phyloP scores from a whole-genome alignment of 257 asterid species.

The Scutellaria barbata region DNA sequence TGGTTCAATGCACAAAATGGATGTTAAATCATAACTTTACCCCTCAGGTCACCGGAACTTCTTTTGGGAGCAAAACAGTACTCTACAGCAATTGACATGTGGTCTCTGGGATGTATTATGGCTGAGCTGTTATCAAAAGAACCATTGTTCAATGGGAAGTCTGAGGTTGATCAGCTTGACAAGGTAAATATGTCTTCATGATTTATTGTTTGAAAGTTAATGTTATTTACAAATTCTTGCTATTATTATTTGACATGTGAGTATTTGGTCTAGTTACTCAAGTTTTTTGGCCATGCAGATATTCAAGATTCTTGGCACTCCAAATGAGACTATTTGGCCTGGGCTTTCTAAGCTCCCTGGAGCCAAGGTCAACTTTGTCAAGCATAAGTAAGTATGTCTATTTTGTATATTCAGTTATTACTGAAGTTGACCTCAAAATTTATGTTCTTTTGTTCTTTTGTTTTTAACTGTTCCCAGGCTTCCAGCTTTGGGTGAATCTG shows the following conservation, averaged over 20 bases:
- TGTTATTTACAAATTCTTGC: neutral
- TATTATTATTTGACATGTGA: neutral
- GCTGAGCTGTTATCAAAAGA: constrained; percentile 72
- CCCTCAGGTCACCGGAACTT: constrained; percentile 87
- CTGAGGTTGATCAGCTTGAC: constrained; percentile 80
- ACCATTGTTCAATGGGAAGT: constrained; percentile 77
- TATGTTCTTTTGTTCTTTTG: constrained; percentile 49
- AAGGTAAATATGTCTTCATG: constrained; percentile 52
- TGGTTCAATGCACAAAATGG: neutral
- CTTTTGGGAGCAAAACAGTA: constrained; percentile 81
- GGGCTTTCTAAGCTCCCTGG: constrained; percentile 83
- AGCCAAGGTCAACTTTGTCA: constrained; percentile 77
- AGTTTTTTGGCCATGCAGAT: constrained; percentile 55
- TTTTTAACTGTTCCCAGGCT: constrained; percentile 76
- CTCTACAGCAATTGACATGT: constrained; percentile 92
- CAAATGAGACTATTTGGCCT: constrained; percentile 91
- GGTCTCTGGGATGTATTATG: constrained; percentile 97
- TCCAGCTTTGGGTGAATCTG: constrained; percentile 93
- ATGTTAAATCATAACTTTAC: constrained; percentile 9
- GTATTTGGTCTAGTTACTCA: constrained; percentile 13
- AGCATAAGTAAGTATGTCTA: constrained; percentile 69
- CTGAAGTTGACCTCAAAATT: constrained; percentile 41
- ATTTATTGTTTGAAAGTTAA: neutral
- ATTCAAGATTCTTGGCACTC: constrained; percentile 79
- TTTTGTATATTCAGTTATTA: constrained; percentile 33